phyloP scores from a whole-genome alignment of 2,329 filamentous ascomycete species.

The Elsinoe perseae region DNA sequence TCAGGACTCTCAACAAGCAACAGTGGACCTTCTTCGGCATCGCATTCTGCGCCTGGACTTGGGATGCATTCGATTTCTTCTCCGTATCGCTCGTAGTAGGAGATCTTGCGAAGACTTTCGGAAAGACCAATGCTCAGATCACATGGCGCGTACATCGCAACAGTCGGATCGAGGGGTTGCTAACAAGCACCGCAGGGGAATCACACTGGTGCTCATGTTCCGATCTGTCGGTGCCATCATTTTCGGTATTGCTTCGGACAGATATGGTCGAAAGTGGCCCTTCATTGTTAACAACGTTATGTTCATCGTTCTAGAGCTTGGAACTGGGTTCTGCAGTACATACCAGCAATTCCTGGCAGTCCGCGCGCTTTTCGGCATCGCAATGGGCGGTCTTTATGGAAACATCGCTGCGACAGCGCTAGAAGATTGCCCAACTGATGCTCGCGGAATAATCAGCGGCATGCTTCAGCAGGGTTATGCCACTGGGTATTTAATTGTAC shows the following conservation, averaged over 20 bases:
- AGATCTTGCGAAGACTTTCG: conserved; percentile 44
- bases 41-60: conserved; percentile 21
- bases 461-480: conserved; percentile 34
- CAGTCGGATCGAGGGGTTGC: neutral
- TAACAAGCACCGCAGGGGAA: neutral
- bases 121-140: conserved; percentile 46
- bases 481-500: conserved; percentile 49
- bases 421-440: conserved; percentile 34
- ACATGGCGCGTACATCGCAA: conserved; percentile 40
- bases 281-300: conserved; percentile 31
- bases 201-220: conserved; percentile 24
- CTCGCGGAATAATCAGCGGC: conserved; percentile 33
- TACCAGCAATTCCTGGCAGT: conserved; percentile 32
- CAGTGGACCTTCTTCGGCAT: conserved; percentile 50
- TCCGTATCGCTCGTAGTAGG: conserved; percentile 48
- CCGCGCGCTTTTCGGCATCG: conserved; percentile 31
- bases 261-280: conserved; percentile 30
- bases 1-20: conserved; percentile 42
- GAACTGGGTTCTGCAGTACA: conserved; percentile 32
- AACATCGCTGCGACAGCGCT: conserved; percentile 34
- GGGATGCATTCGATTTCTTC: conserved; percentile 36
- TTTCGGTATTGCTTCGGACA: conserved; percentile 26
- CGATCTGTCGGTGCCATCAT: conserved; percentile 27
- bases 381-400: conserved; percentile 31
- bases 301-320: conserved; percentile 33